Base-by-base conservation (phyloP, 2,329 filamentous ascomycete species). In the Trichoderma koningiopsis region DNA sequence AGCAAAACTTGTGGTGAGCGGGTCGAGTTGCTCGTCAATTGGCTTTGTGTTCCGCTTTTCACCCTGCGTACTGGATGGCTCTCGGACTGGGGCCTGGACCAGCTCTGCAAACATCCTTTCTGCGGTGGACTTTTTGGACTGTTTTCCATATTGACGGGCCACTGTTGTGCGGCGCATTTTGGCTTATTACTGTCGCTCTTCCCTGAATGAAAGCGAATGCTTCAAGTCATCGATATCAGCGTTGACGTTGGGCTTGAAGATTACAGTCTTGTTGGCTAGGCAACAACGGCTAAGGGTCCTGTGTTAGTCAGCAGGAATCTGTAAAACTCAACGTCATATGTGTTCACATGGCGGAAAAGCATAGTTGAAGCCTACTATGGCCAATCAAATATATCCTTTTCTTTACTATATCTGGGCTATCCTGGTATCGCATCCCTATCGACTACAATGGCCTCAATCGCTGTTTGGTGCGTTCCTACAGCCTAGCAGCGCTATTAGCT, bases 41-140 rank as follows among this genome's bases (percentile, higher is more conserved):
- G 69, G 65, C 22, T 55, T 67, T 33, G 55, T 55, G 52, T 77
- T 71, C 31, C 68, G 65, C 19, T 58, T 68, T 35, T 49, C 66
- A 52, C 76, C 70, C 33, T 69, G 65, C 19, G 53, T 67, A 27
- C 55, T 29, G 35, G 70, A 62, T 49, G 73, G 73, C 56, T 72
- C 76, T 59, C 83, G 82, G 62, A 82, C 71, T 3, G 86, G 86
- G 56, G 83, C 86, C 69, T 82, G 82, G 0, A 85, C 84, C 10
- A 88, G 76, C 72, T 86, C 84, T 24, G 82, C 82, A 71, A 87
- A 86, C 56, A 86, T 77, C 27, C 83, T 80, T 53, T 85, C 81
- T 22, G 82, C 79, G 70, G 81, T 85, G 31, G 83, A 79, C 56
- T 83, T 82, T 70, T 80, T 85, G 35, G 80, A 79, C 56, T 79